These are phyloP conservation scores for Coemansia pectinata DNA, from an alignment of 192 early-diverging fungal species.

Conservation along the genomic window DNA sequence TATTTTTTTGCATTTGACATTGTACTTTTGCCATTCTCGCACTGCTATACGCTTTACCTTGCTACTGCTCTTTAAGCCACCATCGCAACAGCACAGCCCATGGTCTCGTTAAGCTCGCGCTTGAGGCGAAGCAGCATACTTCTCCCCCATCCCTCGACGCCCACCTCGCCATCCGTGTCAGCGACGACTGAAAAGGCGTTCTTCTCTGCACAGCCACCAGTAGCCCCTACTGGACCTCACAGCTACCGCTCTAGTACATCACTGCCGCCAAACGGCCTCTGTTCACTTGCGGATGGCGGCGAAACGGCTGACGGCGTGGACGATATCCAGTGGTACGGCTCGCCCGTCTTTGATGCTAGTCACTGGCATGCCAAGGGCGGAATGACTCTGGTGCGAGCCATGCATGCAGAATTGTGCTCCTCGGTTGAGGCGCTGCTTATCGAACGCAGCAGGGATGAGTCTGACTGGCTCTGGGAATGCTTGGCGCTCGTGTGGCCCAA, in stretches of 20 bases:
- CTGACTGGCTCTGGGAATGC: constrained; percentile 31
- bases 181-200: not conserved
- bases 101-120: constrained; percentile 9
- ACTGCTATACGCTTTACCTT: not conserved
- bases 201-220: not conserved
- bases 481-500: constrained; percentile 45
- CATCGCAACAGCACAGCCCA: not conserved
- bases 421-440: constrained; percentile 34
- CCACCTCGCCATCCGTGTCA: constrained; percentile 4
- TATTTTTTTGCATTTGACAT: not conserved
- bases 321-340: constrained; percentile 31
- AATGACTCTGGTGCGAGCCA: constrained; percentile 39
- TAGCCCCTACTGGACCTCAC: not conserved
- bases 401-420: constrained; percentile 15
- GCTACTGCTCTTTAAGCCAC: not conserved
- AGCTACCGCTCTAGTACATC: constrained; percentile 1
- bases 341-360: constrained; percentile 44
- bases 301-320: not conserved
- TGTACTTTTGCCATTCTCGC: not conserved
- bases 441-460: constrained; percentile 6
- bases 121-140: not conserved
- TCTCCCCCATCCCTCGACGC: not conserved
- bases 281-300: not conserved
- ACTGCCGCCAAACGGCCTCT: not conserved
- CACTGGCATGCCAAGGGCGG: constrained; percentile 44